Evolutionary conservation across 176 grass and related monocot species (phyloP), one percentile per base, ranked within the genome.

Genomic region (Hsuehochloa calcarea): DNA sequence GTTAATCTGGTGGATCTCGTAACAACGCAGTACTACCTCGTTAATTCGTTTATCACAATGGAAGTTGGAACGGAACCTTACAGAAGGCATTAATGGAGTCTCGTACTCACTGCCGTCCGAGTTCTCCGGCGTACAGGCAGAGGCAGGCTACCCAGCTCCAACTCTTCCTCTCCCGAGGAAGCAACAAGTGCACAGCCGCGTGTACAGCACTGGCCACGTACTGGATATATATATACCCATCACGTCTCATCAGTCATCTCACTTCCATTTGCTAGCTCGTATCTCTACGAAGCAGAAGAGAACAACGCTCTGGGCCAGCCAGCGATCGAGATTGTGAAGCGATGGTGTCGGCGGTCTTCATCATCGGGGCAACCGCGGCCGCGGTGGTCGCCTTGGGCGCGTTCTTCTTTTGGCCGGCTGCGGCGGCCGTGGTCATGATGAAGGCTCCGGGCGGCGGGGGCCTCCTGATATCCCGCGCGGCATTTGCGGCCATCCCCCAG

Each of bases 381-480:
- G 62, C 50, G 19, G 61, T 49, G 26, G 34, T 66, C 45, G 62
- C 62, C 79, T 50, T 76, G 50, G 60, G 62, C 20, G 60, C 56
- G 1, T 82, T 27, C 71, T 26, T 87, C 7, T 0, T 87, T 20
- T 76, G 70, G 85, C 85, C 85, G 38, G 26, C 27, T 0, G 34
- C 46, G 46, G 46, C 3, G 46, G 46, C 46, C 13, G 46, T 0
- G 46, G 46, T 4, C 46, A 14, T 47, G 46, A 47, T 47, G 11
- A 47, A 47, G 46, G 46, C 46, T 13, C 12, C 46, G 1, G 46
- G 46, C 12, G 46, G 46, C 46, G 46, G 10, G 3, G 46, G 46
- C 46, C 46, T 47, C 46, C 11, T 49, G 46, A 49, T 49, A 3
- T 49, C 10, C 10, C 44, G 44, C 10, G 10, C 10, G 10, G 44